These are phyloP conservation scores for Orbilia javanica DNA, from an alignment of 2,329 filamentous ascomycete genomes.

Conservation along the genomic window DNA sequence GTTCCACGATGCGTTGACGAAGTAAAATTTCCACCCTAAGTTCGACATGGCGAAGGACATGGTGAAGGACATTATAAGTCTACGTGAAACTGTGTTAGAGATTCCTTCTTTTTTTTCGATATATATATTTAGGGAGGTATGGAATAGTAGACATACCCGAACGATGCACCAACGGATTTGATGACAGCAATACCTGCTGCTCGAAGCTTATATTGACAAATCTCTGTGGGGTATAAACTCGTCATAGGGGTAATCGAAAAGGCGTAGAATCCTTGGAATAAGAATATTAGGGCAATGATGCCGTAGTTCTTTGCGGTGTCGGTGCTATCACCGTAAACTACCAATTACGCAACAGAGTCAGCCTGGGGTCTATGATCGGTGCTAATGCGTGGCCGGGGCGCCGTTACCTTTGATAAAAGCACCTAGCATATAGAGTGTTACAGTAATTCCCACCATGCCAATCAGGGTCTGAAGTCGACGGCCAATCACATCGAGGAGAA, in stretches of 20 bases:
- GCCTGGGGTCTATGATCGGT: not conserved
- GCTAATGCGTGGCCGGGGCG: no score
- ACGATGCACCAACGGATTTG: constrained; percentile 62
- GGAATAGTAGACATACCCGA: constrained; percentile 60
- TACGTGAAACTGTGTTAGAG: constrained; percentile 34
- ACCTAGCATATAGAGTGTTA: constrained; percentile 61
- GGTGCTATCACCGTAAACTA: constrained; percentile 64
- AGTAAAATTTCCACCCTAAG: constrained; percentile 63
- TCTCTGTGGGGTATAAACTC: constrained; percentile 64
- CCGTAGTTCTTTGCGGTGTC: constrained; percentile 66
- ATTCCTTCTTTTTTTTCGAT: not conserved
- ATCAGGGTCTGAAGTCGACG: constrained; percentile 63
- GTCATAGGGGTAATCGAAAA: constrained; percentile 65
- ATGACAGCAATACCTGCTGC: constrained; percentile 63
- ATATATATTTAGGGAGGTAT: not conserved
- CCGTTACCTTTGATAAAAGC: constrained; percentile 62
- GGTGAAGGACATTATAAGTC: constrained; percentile 62
- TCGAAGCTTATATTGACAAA: constrained; percentile 64
- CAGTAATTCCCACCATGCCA: constrained; percentile 61
- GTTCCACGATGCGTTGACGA: constrained; percentile 63
- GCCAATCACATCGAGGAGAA: constrained; percentile 64
- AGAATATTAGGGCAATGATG: constrained; percentile 64
- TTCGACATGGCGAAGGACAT: constrained; percentile 63
- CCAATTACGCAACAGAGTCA: not conserved
- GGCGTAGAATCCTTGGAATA: constrained; percentile 64